phyloP scores from a whole-genome alignment of 352 stramenopile genomes.

The Phytophthora fragariaefolia region DNA sequence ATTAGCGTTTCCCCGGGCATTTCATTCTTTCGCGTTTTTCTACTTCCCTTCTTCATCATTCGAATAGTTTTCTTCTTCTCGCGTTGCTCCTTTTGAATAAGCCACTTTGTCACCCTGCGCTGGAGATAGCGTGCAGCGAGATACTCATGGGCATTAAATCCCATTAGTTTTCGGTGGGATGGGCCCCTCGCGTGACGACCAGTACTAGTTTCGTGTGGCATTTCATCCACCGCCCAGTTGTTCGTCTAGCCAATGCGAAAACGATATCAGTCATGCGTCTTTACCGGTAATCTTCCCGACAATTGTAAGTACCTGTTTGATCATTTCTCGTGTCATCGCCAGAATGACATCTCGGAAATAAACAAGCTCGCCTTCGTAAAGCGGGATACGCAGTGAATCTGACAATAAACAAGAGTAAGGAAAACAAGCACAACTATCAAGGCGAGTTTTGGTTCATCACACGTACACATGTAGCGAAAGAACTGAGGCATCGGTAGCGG shows the following conservation, averaged over 20 bases:
- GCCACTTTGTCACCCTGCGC: conserved; percentile 49
- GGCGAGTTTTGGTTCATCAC: too few species aligned
- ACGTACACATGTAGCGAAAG: conserved; percentile 55
- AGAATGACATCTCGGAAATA: conserved; percentile 87
- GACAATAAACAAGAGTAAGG: conserved; percentile 4
- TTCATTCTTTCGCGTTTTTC: conserved; percentile 32
- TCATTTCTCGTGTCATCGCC: conserved; percentile 71
- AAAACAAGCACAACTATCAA: background rate
- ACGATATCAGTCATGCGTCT: too few species aligned
- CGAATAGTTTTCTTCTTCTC: conserved; percentile 71
- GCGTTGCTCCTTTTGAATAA: conserved; percentile 59
- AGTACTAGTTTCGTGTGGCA: background rate
- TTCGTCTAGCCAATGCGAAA: too few species aligned
- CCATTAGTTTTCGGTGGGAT: conserved; percentile 34
- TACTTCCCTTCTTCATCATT: conserved; percentile 75
- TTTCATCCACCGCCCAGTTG: conserved; percentile 2
- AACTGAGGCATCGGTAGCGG: conserved; percentile 40
- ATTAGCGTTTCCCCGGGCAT: conserved; percentile 59
- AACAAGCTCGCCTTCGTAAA: conserved; percentile 80
- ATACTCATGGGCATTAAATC: conserved; percentile 64
- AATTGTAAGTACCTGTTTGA: conserved; percentile 60
- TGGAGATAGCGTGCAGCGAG: conserved; percentile 61
- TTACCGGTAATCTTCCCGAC: too few species aligned
- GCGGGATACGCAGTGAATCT: conserved; percentile 57
- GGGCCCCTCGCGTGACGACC: conserved; percentile 7